A percentile compares a stretch with the other conserved stretches of the same genome.
Evolutionary conservation across 352 stramenopile species (phyloP).

Genomic region (Pythium biforme): DNA sequence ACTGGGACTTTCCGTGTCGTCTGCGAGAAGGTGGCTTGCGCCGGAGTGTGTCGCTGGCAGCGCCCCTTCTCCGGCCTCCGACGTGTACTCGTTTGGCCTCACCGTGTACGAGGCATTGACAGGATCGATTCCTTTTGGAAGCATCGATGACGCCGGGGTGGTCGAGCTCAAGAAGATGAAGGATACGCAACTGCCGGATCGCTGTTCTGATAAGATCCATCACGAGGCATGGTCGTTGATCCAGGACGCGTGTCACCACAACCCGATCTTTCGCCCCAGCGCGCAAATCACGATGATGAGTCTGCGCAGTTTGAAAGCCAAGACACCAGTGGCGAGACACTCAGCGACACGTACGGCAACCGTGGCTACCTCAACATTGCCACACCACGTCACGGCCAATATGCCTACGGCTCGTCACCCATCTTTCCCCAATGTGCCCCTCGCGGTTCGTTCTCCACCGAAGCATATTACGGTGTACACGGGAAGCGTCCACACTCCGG

Average conservation of each 20-base stretch:
- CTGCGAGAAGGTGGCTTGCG: slow-evolving; percentile 1
- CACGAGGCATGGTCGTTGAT: slow-evolving; percentile 5
- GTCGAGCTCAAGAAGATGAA: slow-evolving; percentile 3
- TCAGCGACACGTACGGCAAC: too few relatives aligned
- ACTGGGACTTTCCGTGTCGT: neutral
- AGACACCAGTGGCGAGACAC: neutral
- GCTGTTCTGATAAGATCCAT: neutral
- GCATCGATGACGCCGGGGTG: neutral
- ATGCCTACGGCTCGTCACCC: too few relatives aligned
- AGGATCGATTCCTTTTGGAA: neutral
- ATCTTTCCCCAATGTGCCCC: too few relatives aligned
- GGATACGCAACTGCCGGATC: neutral
- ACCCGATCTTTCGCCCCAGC: slow-evolving; percentile 2
- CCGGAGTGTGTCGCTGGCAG: slow-evolving; percentile 4
- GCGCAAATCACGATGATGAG: slow-evolving; percentile 5
- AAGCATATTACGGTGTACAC: too few relatives aligned
- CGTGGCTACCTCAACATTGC: neutral
- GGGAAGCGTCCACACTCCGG: too few relatives aligned
- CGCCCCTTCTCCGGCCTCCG: neutral
- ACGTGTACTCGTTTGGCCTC: slow-evolving; percentile 11
- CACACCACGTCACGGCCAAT: too few relatives aligned
- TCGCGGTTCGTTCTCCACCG: too few relatives aligned
- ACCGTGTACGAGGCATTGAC: slow-evolving; percentile 12
- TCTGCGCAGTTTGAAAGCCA: neutral
- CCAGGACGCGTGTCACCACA: slow-evolving; percentile 3